Evolutionary conservation across 768 basidiomycete genomes (phyloP), one percentile per base, ranked within the genome.

Genomic region (Candolleomyces efflorescens): DNA sequence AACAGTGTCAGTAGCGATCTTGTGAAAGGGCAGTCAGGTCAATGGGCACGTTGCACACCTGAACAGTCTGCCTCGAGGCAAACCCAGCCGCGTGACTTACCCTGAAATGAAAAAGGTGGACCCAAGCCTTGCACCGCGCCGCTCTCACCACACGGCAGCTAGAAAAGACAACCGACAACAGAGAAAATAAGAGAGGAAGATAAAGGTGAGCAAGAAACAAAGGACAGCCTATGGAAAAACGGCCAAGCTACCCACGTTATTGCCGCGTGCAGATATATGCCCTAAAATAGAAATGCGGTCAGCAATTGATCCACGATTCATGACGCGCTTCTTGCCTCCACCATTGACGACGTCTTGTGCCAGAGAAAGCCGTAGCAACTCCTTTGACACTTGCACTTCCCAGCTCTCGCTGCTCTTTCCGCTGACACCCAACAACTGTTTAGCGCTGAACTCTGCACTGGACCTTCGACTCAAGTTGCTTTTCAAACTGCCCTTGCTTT

Each of bases 361-460:
- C 59, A 85, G 64, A 32, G 83, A 78, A 24, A 85, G 66, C 38
- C 75, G 71, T 39, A 86, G 63, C 55, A 86, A 80, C 62, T 83
- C 80, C 58, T 76, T 78, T 44, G 84, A 81, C 18, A 85, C 81
- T 55, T 80, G 75, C 3, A 82, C 81, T 55, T 83, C 81, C 85
- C 85, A 86, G 55, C 75, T 76, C 26, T 71, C 75, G 37, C 74
- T 74, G 43, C 70, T 68, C 13, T 65, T 73, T 10, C 64, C 69
- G 53, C 59, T 61, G 37, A 68, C 54, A 17, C 66, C 62, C 24
- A 66, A 60, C 24, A 65, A 69, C 24, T 80, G 78, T 54, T 74
- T 66, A 17, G 82, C 75, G 49, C 75, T 82, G 71, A 81, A 84
- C 52, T 85, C 83, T 24, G 85, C 83, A 62, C 84, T 86, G 46